Percentiles rank a stretch among this genome's conserved stretches.
These are phyloP conservation scores for Diaporthe eres DNA, from an alignment of 2,329 filamentous ascomycete genomes.

Conservation along the genomic window DNA sequence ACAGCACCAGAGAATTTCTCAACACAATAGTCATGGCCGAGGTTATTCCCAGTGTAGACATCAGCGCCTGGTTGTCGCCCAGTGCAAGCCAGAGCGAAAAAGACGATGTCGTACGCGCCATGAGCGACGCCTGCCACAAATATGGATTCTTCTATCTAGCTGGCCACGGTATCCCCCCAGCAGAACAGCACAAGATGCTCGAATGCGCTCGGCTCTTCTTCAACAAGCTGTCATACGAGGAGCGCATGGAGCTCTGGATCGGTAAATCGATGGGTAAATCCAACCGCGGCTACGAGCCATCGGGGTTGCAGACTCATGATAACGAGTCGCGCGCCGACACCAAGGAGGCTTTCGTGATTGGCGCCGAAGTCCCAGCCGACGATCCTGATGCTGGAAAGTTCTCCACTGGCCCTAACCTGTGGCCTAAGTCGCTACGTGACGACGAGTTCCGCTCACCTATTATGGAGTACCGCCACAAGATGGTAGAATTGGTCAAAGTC, in stretches of 20 bases:
- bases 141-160: background rate
- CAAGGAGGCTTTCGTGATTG: background rate
- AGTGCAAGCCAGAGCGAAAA: background rate
- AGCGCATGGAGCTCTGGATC: background rate
- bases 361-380: background rate
- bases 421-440: background rate
- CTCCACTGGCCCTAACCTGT: slow-evolving; percentile 7
- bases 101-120: background rate
- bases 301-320: background rate
- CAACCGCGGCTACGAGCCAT: slow-evolving; percentile 1
- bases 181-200: background rate
- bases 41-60: background rate
- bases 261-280: background rate
- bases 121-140: background rate
- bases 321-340: background rate
- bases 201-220: background rate
- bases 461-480: slow-evolving; percentile 3
- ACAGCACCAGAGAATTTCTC: background rate
- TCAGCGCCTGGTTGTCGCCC: background rate
- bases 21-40: background rate
- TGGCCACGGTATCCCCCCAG: background rate
- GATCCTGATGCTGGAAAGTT: background rate
- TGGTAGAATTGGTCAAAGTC: slow-evolving; percentile 12
- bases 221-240: background rate
- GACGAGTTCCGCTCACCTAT: slow-evolving; percentile 13